Percentiles rank a stretch among this genome's conserved stretches.
Evolutionary conservation across 768 basidiomycete genomes (phyloP).

Genomic region (Artomyces pyxidatus): DNA sequence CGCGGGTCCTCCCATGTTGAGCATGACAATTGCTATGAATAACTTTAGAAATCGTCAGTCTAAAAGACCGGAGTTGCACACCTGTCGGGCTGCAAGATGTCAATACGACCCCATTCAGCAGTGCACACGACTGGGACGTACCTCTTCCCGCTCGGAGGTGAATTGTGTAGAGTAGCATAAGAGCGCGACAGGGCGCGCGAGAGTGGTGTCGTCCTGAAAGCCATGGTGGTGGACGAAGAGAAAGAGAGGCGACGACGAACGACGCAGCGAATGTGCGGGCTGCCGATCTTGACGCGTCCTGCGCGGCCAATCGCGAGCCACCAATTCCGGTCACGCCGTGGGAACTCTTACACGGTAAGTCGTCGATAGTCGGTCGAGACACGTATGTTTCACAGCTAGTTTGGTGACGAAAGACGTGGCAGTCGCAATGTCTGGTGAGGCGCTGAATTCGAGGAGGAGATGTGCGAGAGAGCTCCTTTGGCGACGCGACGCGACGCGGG

Average conservation of each 20-base stretch:
- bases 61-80: not conserved
- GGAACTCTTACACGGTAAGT: conserved; percentile 15
- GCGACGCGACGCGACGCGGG: too few species aligned
- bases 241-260: not conserved
- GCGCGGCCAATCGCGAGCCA: conserved; percentile 14
- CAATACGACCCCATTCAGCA: not conserved
- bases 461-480: too few species aligned
- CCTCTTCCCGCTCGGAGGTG: conserved; percentile 7
- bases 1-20: conserved; percentile 98
- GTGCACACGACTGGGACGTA: not conserved
- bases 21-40: conserved; percentile 75
- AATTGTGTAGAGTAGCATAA: conserved; percentile 10
- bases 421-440: too few species aligned
- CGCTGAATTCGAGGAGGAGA: too few species aligned
- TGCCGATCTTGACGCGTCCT: not conserved
- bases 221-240: not conserved
- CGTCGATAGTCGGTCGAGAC: too few species aligned
- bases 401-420: too few species aligned
- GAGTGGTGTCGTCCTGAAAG: not conserved
- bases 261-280: not conserved
- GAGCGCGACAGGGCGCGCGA: conserved; percentile 9
- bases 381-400: too few species aligned
- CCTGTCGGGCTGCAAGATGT: conserved; percentile 13
- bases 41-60: not conserved
- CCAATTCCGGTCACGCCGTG: conserved; percentile 8